Evolutionary conservation across 257 asterid species (phyloP), one percentile per base, ranked within the genome.

Genomic region (Fraxinus anomala): DNA sequence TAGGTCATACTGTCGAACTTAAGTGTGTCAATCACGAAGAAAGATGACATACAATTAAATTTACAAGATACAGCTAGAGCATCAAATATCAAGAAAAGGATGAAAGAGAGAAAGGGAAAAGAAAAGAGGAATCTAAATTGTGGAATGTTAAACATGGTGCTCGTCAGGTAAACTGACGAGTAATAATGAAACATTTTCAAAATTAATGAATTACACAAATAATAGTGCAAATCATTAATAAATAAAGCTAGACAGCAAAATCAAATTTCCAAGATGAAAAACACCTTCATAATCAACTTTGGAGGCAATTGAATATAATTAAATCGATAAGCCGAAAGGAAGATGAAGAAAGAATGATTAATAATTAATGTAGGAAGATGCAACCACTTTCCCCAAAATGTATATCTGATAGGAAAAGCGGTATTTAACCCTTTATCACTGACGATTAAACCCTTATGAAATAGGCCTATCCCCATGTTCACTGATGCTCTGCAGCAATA

Each of bases 41-140:
- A 75, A 44, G 75, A 74, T 17, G 70, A 4, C 39, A 36, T 17
- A 26, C 51, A 47, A 19, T 47, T 42, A 70, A 31, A 49, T 33
- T 59, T 47, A 54, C 51, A 47, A 77, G 31, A 17, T 66, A 81
- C 59, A 24, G 1, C 24, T n/a, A 7, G 6, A 59, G 73, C 23
- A 79, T 73, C 68, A 49, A 3, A 69, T 40, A 47, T 47, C n/a
- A 47, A 47, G 56, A 47, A 16, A 44, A 44, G 54, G 54, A 44
- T 44, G 54, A 44, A 13, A 44, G 54, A 44, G 6, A 12, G 19
- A 14, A 4, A 74, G 24, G 16, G 36, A 36, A 78, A 72, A 26
- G 2, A 30, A 73, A 39, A 13, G 56, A 47, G 56, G 56, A 13
- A 47, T 47, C 56, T 47, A 47, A 12, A 59, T n/a, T 59, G 30